Evolutionary conservation across 306 rosid species (phyloP).

Genomic region (Hippophae gyantsensis): DNA sequence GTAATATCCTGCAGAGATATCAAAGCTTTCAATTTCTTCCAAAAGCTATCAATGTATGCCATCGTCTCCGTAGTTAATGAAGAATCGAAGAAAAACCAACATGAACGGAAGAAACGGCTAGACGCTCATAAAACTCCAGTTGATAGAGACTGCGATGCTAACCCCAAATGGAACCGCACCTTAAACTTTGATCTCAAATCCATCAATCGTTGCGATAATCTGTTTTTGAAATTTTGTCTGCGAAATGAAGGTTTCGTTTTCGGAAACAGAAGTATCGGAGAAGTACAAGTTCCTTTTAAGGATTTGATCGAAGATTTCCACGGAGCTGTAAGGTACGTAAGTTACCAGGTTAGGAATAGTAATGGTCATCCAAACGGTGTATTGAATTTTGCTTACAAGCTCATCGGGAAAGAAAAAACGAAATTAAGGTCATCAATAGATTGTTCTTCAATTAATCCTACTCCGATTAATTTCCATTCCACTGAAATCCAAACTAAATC

Average conservation of each 20-base stretch:
- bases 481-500: too few relatives aligned
- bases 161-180: conserved; percentile 40
- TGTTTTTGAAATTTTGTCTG: neutral
- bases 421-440: too few relatives aligned
- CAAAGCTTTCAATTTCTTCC: conserved; percentile 42
- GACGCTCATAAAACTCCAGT: conserved; percentile 29
- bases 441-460: too few relatives aligned
- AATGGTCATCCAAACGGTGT: conserved; percentile 40
- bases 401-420: neutral
- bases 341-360: conserved; percentile 37
- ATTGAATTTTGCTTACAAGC: conserved; percentile 30
- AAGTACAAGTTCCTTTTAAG: conserved; percentile 24
- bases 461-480: too few relatives aligned
- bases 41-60: conserved; percentile 38
- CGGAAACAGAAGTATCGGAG: conserved; percentile 37
- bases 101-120: neutral
- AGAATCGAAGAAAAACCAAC: conserved; percentile 7
- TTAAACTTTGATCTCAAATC: conserved; percentile 19
- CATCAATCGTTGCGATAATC: neutral
- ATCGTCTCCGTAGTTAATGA: conserved; percentile 18
- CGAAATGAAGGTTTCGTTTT: conserved; percentile 9
- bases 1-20: conserved; percentile 31
- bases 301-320: conserved; percentile 18
- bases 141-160: conserved; percentile 10
- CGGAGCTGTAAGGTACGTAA: conserved; percentile 14